Conservation (phyloP, 208 protist species). For the Leishmania major region DNA sequence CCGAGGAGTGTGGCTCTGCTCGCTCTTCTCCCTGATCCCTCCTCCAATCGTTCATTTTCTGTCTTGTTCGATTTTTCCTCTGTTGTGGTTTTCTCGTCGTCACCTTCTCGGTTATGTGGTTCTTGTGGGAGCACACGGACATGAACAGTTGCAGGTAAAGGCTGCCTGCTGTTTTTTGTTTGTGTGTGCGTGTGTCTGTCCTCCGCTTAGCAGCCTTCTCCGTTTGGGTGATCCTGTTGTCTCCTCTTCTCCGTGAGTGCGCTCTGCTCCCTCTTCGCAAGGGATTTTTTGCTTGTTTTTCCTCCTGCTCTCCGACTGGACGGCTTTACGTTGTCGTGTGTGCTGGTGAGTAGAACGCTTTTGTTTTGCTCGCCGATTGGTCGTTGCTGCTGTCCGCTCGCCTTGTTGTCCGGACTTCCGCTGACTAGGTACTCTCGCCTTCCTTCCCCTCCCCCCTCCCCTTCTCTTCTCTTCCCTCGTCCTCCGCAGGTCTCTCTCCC, state of each 20-base stretch:
- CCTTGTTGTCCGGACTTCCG: background rate
- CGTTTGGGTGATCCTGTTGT: background rate
- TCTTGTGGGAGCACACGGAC: background rate
- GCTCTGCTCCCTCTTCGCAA: background rate
- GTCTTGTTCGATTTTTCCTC: background rate
- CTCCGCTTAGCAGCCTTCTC: background rate
- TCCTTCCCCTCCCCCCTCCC: background rate
- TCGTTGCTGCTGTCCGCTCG: background rate
- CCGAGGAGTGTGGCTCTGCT: background rate
- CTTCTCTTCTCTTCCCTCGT: background rate
- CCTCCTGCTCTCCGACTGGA: background rate
- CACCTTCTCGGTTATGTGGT: background rate
- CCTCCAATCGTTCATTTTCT: background rate
- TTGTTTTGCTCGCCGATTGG: background rate
- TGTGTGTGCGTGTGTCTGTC: background rate
- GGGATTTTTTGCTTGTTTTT: background rate
- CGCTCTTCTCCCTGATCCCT: background rate
- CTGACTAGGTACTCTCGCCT: background rate
- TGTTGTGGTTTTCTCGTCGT: background rate
- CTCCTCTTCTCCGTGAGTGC: background rate
- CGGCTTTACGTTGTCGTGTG: background rate
- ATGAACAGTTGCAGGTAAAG: conserved; percentile 3
- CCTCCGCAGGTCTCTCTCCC: background rate
- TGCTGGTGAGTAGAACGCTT: background rate
- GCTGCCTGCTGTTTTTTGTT: background rate